Evolutionary conservation across 257 asterid genomes (phyloP), one percentile per base, ranked within the genome.

Genomic region (Plantago ovata): DNA sequence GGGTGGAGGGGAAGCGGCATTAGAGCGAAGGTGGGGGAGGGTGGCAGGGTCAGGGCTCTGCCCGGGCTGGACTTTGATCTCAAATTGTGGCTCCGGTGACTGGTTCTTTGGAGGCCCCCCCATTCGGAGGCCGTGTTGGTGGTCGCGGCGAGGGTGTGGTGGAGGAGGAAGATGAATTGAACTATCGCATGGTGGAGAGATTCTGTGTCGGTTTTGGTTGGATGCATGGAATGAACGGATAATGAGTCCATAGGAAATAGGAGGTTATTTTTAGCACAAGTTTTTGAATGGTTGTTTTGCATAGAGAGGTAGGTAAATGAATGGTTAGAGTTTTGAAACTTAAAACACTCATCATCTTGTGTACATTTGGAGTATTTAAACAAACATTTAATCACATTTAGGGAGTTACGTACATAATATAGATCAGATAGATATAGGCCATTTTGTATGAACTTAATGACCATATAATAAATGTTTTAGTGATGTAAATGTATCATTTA

Each of bases 91-190:
- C 75, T 72, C 81, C 69, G 94, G 75, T 45, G 75, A 60, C 52
- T 80, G 68, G 62, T 70, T 52, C 56, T 47, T 42, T 57, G 77
- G 84, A 72, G 79, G 58, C 90, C 77, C 79, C 72, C 90, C 95
- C 95, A 81, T 77, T 48, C 2, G 64, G 73, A 65, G 64, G 60
- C 49, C 20, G 23, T 58, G 60, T 13, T 18, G 41, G 42, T 4
- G 38, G 39, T 22, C 10, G 53, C 23, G 42, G 33, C 15, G 43
- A 42, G n/a, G 64, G 46, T 0, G 60, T 16, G 60, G 61, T n/a
- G 54, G 68, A 5, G 15, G 42, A 51, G 3, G 21, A 22, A 40
- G 16, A 50, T 39, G 9, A 38, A 18, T 12, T 13, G 6, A 6
- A 22, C 4, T 6, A 40, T 46, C 22, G 50, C 38, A 40, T 33